A percentile compares a stretch with the other conserved stretches of the same genome.
These are phyloP conservation scores for Vaccinium myrtillus DNA, from an alignment of 148 eudicot genomes.

Conservation along the genomic window DNA sequence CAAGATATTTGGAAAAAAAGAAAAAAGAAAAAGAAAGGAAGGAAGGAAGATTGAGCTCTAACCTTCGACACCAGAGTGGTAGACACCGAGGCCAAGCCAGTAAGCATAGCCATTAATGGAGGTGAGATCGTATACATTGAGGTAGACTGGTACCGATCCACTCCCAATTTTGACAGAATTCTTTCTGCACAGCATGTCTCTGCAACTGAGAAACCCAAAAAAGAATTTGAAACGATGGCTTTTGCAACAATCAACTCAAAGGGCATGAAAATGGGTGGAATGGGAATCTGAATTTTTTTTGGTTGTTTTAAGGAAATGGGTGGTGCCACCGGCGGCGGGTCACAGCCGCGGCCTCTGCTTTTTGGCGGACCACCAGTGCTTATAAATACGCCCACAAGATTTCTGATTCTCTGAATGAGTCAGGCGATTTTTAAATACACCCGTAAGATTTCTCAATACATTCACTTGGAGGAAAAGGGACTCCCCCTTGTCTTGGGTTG, in stretches of 20 bases:
- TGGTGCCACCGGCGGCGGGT: conserved; percentile 10
- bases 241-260: not conserved
- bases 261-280: not conserved
- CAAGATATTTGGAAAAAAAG: not conserved
- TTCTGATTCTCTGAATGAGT: too few species aligned
- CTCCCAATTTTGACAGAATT: conserved; percentile 17
- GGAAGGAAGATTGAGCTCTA: not conserved
- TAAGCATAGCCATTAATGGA: conserved; percentile 44
- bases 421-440: not conserved
- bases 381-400: not conserved
- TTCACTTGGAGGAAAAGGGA: not conserved
- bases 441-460: not conserved
- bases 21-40: not conserved
- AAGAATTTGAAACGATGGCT: not conserved
- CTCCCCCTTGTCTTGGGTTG: not conserved
- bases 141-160: conserved; percentile 39
- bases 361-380: conserved; percentile 5
- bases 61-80: conserved; percentile 54
- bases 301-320: not conserved
- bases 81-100: conserved; percentile 50
- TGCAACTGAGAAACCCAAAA: not conserved
- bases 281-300: not conserved
- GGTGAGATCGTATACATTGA: conserved; percentile 47
- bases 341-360: conserved; percentile 14
- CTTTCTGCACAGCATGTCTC: conserved; percentile 35